Conservation (phyloP, 2,329 filamentous ascomycete genomes). For the Parafenestella ontariensis region DNA sequence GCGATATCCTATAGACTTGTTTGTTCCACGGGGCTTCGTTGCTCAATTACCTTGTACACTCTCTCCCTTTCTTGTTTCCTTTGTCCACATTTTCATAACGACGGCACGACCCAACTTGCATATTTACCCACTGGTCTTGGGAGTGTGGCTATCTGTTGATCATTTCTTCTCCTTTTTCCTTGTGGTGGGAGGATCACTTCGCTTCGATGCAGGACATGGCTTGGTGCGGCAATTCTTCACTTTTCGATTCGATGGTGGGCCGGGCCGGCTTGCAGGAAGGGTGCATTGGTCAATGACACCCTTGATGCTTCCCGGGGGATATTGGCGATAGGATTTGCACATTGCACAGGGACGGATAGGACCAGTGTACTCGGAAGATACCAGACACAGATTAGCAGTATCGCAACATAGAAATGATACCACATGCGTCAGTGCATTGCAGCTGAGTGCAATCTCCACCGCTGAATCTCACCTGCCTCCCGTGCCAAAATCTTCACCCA, state of each 20-base stretch:
- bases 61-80: slow-evolving; percentile 14
- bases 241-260: slow-evolving; percentile 14
- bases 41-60: slow-evolving; percentile 23
- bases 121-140: slow-evolving; percentile 12
- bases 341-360: background rate
- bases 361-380: slow-evolving; percentile 5
- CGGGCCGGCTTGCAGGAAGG: slow-evolving; percentile 12
- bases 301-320: too few relatives aligned
- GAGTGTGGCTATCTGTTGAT: slow-evolving; percentile 32
- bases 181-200: slow-evolving; percentile 9
- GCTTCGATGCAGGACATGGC: slow-evolving; percentile 32
- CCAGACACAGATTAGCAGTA: background rate
- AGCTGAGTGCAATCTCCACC: background rate
- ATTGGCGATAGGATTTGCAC: background rate
- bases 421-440: slow-evolving; percentile 14
- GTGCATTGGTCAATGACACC: slow-evolving; percentile 17
- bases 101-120: slow-evolving; percentile 30
- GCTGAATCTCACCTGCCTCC: too few relatives aligned
- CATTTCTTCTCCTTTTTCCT: slow-evolving; percentile 14
- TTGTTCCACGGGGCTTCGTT: slow-evolving; percentile 30
- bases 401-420: slow-evolving; percentile 31
- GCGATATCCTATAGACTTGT: slow-evolving; percentile 44
- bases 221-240: slow-evolving; percentile 7
- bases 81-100: slow-evolving; percentile 18
- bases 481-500: too few relatives aligned